These are phyloP conservation scores for Arabis alpina DNA, from an alignment of 345 rosid species.

Conservation along the genomic window DNA sequence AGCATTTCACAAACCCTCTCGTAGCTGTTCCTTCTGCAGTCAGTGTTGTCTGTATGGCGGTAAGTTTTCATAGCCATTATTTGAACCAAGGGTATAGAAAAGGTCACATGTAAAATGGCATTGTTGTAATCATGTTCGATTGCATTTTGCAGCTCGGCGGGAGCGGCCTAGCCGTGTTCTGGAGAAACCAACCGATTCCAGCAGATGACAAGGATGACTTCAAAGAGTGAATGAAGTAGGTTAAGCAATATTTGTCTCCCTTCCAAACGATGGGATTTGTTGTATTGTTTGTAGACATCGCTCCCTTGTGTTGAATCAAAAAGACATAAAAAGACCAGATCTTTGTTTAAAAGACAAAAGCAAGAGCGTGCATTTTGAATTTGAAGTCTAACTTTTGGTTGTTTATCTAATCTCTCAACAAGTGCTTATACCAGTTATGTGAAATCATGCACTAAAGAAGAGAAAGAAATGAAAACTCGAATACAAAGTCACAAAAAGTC, in stretches of 20 bases:
- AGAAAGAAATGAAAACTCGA: slow-evolving; percentile 3
- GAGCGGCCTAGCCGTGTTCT: slow-evolving; percentile 86
- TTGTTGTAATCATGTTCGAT: neutral
- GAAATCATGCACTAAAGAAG: neutral
- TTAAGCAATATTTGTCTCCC: neutral
- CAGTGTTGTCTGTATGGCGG: slow-evolving; percentile 98
- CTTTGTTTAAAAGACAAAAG: slow-evolving; percentile 25
- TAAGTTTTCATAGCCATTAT: slow-evolving; percentile 42
- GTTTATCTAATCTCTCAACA: neutral
- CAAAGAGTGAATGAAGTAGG: slow-evolving; percentile 56
- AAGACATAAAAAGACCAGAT: slow-evolving; percentile 13
- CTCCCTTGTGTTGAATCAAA: neutral
- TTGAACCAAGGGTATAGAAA: neutral
- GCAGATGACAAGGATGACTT: slow-evolving; percentile 91
- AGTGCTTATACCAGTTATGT: too few relatives aligned
- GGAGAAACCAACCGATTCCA: slow-evolving; percentile 86
- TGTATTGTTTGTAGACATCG: slow-evolving; percentile 32
- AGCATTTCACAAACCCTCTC: slow-evolving; percentile 88
- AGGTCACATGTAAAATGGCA: neutral
- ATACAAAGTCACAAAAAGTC: neutral
- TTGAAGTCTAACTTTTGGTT: neutral
- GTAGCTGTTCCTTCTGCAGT: slow-evolving; percentile 98
- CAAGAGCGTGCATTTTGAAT: slow-evolving; percentile 18
- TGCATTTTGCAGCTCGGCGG: slow-evolving; percentile 78
- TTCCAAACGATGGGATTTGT: slow-evolving; percentile 24